Base-by-base conservation (phyloP, 768 basidiomycete genomes). In the Hericium rajendrae region DNA sequence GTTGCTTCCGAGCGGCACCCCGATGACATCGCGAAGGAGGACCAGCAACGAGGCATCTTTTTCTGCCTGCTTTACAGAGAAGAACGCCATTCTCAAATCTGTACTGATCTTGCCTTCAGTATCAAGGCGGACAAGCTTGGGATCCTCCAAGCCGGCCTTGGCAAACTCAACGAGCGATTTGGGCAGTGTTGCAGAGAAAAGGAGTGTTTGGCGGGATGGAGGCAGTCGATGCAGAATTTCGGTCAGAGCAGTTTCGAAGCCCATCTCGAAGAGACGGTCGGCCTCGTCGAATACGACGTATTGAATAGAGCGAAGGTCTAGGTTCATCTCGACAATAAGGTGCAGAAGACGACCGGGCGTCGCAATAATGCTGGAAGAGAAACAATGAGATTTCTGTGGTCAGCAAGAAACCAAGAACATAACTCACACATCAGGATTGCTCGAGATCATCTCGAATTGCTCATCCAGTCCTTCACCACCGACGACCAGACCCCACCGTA, bases 301-400 rank as follows among this genome's bases (percentile, higher is more conserved):
- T 71, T 94, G 85, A 5, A 94, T 77, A 0, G 88, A 85, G 53
- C 87, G 83, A 26, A 99, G 76, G 67, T 95, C 92, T 51, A 97
- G 74, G 60, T 88, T 89, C 95, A 98, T 98, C 73, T 99, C 97
- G 52, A 98, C 90, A 53, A 90, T 79, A 22, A 99, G 79, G 73
- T 99, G 97, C n/a, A 99, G 82, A 38, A 99, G 77, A 61, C 97
- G 93, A 59, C 97, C 97, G 16, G 97, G 97, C 11, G 97, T 99
- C 22, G 97, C 95, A 62, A 99, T 95, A 61, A 99, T 89, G 18
- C 94, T 97, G 63, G 6, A 55, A 32, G 39, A 49, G 58, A 54
- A 60, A 54, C 37, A 38, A 48, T 59, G 54, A 60, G 48, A 59
- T 55, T 39, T 43, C 38, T 4, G 20, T 39, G 15, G 9, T 13